Base-by-base conservation (phyloP, 1,139 yeast genomes). In the Pichia sp. region DNA sequence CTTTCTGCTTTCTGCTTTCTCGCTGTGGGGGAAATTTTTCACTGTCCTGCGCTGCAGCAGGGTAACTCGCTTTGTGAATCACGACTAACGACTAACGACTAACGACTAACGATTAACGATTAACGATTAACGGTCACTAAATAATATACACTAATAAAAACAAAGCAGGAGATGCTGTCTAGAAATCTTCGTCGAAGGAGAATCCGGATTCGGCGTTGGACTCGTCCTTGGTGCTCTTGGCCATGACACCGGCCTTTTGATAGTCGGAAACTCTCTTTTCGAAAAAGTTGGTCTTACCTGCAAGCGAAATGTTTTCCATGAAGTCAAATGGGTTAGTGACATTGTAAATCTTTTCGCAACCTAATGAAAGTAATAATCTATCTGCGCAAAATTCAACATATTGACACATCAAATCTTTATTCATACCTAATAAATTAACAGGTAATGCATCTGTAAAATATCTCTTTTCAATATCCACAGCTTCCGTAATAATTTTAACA, bases 181-280 rank as follows among this genome's bases (percentile, higher is more conserved):
- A 73, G 56, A 72, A 74, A 50, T 72, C 76, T 52, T 72, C 78
- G 52, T 72, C 74, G 49, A 73, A 72, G 37, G 66, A 60, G 56
- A 73, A 70, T 34, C 72, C 70, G 21, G 39, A 15, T 34, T 50
- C 47, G 25, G 51, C 45, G 14, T 46, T 36, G 6, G 55, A 33
- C 52, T 71, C 73, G 33, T 59, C 65, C 33, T 60, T 64, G 37
- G 66, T 57, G 46, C 65, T 72, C 52, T 62, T 62, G 43, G 83
- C 88, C 94, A 91, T 91, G 58, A 91, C 98, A 70, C 97, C 97
- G 43, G 97, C 97, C 73, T 91, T 91, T 71, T 91, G 96, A 71
- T 93, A 93, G 67, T 93, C 99, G 47, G 95, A 84, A 49, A 91
- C 98, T 69, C 97, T 84, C 78, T 91, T 91, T 75, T 91, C 99